Conservation (phyloP, 139 green algal species). For the Penium margaritaceum region DNA sequence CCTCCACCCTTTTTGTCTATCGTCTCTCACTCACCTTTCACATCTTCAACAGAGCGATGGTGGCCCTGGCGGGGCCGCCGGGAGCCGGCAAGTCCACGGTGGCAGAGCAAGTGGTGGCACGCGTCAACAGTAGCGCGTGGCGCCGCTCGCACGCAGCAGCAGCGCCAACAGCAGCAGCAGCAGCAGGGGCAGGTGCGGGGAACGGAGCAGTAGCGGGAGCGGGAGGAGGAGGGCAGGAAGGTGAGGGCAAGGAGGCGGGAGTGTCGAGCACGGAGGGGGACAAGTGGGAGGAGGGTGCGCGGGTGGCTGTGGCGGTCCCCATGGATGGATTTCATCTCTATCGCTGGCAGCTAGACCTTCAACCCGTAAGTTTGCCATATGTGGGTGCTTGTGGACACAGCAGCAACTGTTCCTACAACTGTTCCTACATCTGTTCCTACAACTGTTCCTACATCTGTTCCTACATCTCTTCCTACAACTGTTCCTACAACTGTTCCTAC, state of each 20-base stretch:
- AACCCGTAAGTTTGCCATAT: too few species aligned
- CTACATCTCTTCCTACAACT: too few species aligned
- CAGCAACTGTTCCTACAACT: too few species aligned
- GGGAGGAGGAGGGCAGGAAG: background rate
- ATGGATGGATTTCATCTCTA: slow-evolving; percentile 86
- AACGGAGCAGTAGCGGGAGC: background rate
- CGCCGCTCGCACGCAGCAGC: background rate
- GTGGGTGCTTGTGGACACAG: too few species aligned
- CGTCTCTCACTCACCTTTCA: too few species aligned
- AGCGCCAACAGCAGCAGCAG: background rate
- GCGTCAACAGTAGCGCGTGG: slow-evolving; percentile 52
- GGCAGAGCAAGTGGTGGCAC: slow-evolving; percentile 47
- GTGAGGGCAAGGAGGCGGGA: background rate
- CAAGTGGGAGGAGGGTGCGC: background rate
- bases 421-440: too few species aligned
- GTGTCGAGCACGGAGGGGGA: background rate
- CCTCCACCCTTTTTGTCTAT: too few species aligned
- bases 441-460: too few species aligned
- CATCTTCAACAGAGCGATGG: too few species aligned
- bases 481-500: too few species aligned
- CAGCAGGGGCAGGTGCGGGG: slow-evolving; percentile 10
- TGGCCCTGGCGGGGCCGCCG: slow-evolving; percentile 72
- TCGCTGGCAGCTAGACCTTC: slow-evolving; percentile 68
- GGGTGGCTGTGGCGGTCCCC: slow-evolving; percentile 50
- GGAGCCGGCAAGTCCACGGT: slow-evolving; percentile 74